These are phyloP conservation scores for Rhodofomes roseus DNA, from an alignment of 1,284 basidiomycete genomes.

Conservation along the genomic window DNA sequence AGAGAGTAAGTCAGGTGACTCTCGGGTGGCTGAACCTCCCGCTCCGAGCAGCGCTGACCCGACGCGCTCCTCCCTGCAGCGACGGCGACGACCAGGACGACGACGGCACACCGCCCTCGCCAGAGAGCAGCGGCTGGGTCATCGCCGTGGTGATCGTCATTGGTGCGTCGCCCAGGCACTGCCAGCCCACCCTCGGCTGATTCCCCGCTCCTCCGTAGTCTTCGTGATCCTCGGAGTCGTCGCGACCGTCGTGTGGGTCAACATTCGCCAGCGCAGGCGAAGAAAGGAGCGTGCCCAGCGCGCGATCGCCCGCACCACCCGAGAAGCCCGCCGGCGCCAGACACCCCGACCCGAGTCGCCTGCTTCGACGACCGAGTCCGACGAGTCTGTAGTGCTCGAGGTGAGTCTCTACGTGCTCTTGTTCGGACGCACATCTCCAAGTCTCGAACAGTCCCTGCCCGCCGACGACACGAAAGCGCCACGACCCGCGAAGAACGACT, in stretches of 20 bases:
- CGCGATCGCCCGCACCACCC: not conserved
- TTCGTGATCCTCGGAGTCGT: conserved; percentile 6
- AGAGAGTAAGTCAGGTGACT: conserved; percentile 9
- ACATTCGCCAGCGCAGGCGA: conserved; percentile 5
- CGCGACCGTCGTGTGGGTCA: conserved; percentile 2
- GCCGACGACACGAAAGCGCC: not conserved
- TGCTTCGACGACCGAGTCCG: not conserved
- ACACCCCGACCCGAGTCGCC: not conserved
- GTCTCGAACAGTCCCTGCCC: not conserved
- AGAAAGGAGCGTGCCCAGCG: conserved; percentile 1
- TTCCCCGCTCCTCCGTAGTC: not conserved
- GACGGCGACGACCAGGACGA: not conserved
- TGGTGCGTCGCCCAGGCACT: not conserved
- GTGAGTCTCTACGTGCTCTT: not conserved
- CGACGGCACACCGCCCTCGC: not conserved
- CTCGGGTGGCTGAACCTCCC: not conserved
- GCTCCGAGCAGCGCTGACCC: not conserved
- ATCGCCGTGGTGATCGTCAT: conserved; percentile 6
- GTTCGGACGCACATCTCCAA: not conserved
- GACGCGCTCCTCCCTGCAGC: not conserved
- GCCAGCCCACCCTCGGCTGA: not conserved
- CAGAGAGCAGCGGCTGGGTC: conserved; percentile 6
- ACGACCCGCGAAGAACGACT: not conserved
- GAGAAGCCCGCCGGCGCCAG: not conserved
- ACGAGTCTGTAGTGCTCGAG: not conserved